Evolutionary conservation across 495 filamentous ascomycete species (phyloP).

Genomic region (Geopyxis carbonaria): DNA sequence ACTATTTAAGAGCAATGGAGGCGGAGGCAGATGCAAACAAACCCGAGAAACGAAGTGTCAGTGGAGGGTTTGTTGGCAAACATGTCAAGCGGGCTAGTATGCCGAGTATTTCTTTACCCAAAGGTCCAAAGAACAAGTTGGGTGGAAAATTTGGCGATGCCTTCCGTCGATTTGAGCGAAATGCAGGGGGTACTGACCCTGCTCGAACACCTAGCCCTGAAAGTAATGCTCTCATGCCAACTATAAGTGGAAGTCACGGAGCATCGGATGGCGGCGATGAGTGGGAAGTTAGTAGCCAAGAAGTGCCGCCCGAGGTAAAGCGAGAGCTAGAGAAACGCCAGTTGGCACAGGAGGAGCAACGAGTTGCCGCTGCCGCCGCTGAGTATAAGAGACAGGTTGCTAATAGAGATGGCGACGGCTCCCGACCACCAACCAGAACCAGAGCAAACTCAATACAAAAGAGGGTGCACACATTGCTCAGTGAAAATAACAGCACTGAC

Average conservation of each 20-base stretch:
- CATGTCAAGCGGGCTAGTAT: conserved; percentile 72
- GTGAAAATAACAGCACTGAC: conserved; percentile 45
- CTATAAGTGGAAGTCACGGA: conserved; percentile 54
- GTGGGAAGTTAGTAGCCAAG: conserved; percentile 42
- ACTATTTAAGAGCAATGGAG: conserved; percentile 72
- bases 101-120: conserved; percentile 46
- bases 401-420: conserved; percentile 35
- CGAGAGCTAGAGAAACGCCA: conserved; percentile 75
- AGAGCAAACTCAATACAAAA: conserved; percentile 73
- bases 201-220: conserved; percentile 32
- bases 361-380: conserved; percentile 82
- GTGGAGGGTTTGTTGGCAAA: conserved; percentile 34
- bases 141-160: conserved; percentile 88
- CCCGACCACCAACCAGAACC: conserved; percentile 35
- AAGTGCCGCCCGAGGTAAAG: conserved; percentile 74
- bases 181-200: conserved; percentile 30
- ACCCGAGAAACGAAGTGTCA: conserved; percentile 50
- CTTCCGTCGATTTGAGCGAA: conserved; percentile 78
- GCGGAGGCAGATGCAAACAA: conserved; percentile 45
- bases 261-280: conserved; percentile 55
- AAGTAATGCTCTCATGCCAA: conserved; percentile 33
- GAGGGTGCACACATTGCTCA: conserved; percentile 70
- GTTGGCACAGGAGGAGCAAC: conserved; percentile 72
- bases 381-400: conserved; percentile 71
- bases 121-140: conserved; percentile 66